Base-by-base conservation (phyloP, 2,329 filamentous ascomycete genomes). In the Herpomyces periplanetae region DNA sequence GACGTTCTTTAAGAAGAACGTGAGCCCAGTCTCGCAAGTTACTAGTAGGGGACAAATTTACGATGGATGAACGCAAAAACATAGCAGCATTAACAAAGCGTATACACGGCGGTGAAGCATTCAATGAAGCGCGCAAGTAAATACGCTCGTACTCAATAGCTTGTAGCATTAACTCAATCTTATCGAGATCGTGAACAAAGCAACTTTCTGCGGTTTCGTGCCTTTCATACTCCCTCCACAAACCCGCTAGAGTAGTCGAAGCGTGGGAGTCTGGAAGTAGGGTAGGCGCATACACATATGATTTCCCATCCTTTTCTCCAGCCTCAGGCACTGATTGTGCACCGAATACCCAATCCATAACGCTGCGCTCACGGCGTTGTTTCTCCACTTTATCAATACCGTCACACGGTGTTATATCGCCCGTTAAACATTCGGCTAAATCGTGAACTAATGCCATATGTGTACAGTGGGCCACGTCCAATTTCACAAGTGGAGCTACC, bases 181-280 rank as follows among this genome's bases (percentile, higher is more conserved):
- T 91, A 41, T 96, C 80, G 23, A 96, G 55, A 36, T 96, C 80
- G 36, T 96, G 80, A 16, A 96, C 80, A 26, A 75, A 91, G 24
- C 59, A 48, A 28, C 63, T 66, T 35, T 96, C 75, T 7, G 60
- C 42, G 5, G 80, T 91, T 41, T 60, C 32, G 8, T 57, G 59
- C 30, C 80, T 68, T 39, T 96, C 80, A 34, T 96, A 96, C 39
- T 96, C 80, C 32, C 84, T 61, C 68, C 80, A 96, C 19, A 88
- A 49, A n/a, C n/a, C n/a, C n/a, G n/a, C n/a, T n/a, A n/a, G n/a
- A n/a, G n/a, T n/a, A n/a, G n/a, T n/a, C n/a, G n/a, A n/a, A n/a
- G n/a, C n/a, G n/a, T n/a, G n/a, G n/a, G n/a, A n/a, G n/a, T n/a
- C n/a, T n/a, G n/a, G n/a, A n/a, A n/a, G n/a, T n/a, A n/a, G n/a